Percentiles rank a stretch among this genome's conserved stretches.
These are phyloP conservation scores for Geranium brycei DNA, from an alignment of 345 rosid genomes.

Conservation along the genomic window DNA sequence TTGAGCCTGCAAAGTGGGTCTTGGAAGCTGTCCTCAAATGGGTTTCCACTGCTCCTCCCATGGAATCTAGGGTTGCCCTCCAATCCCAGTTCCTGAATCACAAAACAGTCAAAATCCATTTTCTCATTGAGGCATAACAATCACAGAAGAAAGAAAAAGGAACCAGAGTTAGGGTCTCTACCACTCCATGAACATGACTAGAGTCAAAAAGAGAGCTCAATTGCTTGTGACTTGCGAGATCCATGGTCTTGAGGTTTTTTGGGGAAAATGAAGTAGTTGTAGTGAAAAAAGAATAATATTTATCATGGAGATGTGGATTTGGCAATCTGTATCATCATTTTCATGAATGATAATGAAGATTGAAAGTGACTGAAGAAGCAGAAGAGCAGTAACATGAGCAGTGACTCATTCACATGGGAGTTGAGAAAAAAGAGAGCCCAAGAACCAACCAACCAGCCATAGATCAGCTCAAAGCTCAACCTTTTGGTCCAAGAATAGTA, in stretches of 20 bases:
- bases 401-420: no score
- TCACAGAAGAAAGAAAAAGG: not conserved
- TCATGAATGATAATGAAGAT: conserved; percentile 7
- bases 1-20: conserved; percentile 66
- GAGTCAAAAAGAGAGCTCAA: not conserved
- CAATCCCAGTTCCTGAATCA: conserved; percentile 24
- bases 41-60: conserved; percentile 32
- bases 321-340: not conserved
- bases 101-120: conserved; percentile 3
- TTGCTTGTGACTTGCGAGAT: conserved; percentile 32
- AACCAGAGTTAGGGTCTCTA: not conserved
- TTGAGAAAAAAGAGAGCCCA: no score
- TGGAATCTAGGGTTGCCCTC: conserved; percentile 20
- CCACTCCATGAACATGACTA: conserved; percentile 1
- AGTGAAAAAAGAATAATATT: not conserved
- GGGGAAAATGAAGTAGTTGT: not conserved
- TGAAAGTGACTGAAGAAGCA: conserved; percentile 20
- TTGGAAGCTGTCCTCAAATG: conserved; percentile 36
- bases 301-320: not conserved
- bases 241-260: conserved; percentile 20
- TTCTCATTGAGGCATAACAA: not conserved
- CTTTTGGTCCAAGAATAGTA: not conserved
- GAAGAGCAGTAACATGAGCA: conserved; percentile 18
- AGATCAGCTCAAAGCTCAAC: not conserved
- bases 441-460: not conserved